Percentiles rank a stretch among this genome's conserved stretches.
phyloP scores from a whole-genome alignment of 768 basidiomycete genomes.

The Auriscalpium orientale region DNA sequence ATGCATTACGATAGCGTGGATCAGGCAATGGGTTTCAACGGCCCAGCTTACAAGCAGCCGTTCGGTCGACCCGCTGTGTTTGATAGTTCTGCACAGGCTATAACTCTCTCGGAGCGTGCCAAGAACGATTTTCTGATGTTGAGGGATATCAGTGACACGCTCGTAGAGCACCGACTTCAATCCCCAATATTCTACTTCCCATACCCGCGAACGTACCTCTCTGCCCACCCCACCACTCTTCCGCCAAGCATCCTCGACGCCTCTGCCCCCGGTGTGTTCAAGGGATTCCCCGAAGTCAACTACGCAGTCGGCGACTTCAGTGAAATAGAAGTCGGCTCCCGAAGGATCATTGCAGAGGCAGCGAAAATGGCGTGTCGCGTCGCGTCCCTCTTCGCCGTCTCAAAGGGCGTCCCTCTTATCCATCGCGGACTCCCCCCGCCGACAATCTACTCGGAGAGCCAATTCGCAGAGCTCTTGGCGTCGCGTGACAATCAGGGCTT shows the following conservation, averaged over 20 bases:
- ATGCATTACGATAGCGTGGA: slow-evolving; percentile 69
- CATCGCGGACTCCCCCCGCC: slow-evolving; percentile 41
- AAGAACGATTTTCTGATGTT: slow-evolving; percentile 20
- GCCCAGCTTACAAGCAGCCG: slow-evolving; percentile 26
- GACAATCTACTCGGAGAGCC: slow-evolving; percentile 22
- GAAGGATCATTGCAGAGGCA: slow-evolving; percentile 60
- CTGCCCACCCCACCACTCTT: slow-evolving; percentile 21
- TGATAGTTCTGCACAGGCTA: neutral
- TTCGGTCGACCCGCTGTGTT: slow-evolving; percentile 29
- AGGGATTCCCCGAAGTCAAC: slow-evolving; percentile 43
- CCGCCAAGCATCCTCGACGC: slow-evolving; percentile 2
- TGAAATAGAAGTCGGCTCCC: slow-evolving; percentile 33
- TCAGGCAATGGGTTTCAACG: slow-evolving; percentile 29
- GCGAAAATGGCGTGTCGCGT: slow-evolving; percentile 78
- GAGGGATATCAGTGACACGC: no score
- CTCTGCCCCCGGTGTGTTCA: slow-evolving; percentile 18
- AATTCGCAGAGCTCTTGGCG: slow-evolving; percentile 38
- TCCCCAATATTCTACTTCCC: no score
- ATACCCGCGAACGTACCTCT: slow-evolving; percentile 3
- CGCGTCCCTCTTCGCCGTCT: slow-evolving; percentile 63
- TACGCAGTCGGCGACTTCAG: slow-evolving; percentile 34
- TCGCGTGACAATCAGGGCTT: slow-evolving; percentile 39
- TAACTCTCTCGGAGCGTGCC: slow-evolving; percentile 1
- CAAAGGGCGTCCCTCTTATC: slow-evolving; percentile 52
- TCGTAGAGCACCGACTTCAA: no score